Percentiles rank a stretch among this genome's conserved stretches.
phyloP scores from a whole-genome alignment of 202 grass and related monocot genomes.

The Digitaria exilis region DNA sequence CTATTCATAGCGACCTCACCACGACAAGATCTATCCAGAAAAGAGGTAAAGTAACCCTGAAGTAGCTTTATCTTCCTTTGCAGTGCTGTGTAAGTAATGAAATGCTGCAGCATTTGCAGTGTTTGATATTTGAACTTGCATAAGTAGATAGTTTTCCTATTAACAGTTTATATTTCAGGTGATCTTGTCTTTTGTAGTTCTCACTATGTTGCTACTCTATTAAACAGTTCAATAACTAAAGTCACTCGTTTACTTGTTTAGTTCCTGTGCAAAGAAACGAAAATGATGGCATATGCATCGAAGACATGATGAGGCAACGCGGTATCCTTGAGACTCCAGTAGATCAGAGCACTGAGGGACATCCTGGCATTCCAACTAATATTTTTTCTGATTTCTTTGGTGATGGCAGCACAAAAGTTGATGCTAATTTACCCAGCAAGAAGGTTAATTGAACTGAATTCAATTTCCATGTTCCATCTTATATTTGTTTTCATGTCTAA shows the following conservation, averaged over 20 bases:
- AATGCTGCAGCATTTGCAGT: neutral
- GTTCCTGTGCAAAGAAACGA: slow-evolving; percentile 66
- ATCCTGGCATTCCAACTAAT: slow-evolving; percentile 43
- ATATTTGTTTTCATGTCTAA: slow-evolving; percentile 25
- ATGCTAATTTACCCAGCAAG: slow-evolving; percentile 58
- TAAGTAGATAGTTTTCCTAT: slow-evolving; percentile 8
- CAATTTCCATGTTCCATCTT: neutral
- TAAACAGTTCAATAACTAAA: neutral
- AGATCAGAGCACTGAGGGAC: slow-evolving; percentile 36
- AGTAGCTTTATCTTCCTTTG: slow-evolving; percentile 6
- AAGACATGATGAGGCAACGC: slow-evolving; percentile 70
- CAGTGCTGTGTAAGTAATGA: neutral
- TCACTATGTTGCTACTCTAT: neutral
- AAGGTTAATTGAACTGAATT: slow-evolving; percentile 69
- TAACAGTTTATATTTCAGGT: neutral
- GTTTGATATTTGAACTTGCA: slow-evolving; percentile 2
- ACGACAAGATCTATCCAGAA: slow-evolving; percentile 46
- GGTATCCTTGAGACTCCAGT: slow-evolving; percentile 51
- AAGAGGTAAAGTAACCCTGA: slow-evolving; percentile 59
- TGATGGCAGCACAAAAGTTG: slow-evolving; percentile 37
- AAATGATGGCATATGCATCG: slow-evolving; percentile 66
- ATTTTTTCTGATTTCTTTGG: slow-evolving; percentile 46
- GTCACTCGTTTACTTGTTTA: slow-evolving; percentile 33
- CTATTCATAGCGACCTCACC: slow-evolving; percentile 35
- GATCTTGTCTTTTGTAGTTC: slow-evolving; percentile 8